Base-by-base conservation (phyloP, 768 basidiomycete species). In the Fomitopsis serialis region DNA sequence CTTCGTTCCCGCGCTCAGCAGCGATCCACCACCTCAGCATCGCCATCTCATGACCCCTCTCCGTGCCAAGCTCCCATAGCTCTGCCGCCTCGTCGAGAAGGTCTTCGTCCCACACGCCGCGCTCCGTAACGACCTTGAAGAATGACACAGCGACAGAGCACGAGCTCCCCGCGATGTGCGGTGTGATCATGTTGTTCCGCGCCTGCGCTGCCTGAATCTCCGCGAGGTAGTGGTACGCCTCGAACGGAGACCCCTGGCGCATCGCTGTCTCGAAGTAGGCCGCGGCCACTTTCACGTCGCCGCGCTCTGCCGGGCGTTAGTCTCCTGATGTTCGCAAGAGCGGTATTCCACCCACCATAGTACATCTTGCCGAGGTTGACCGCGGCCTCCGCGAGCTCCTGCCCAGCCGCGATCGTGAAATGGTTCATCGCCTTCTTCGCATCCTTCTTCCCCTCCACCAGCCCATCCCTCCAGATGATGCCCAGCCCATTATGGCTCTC, bases 21-120 rank as follows among this genome's bases (percentile, higher is more conserved):
- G 93, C 92, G 48, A 97, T 80, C 89, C 87, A 92, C 92, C 97
- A 99, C 45, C 88, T 85, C 29, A 98, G 71, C 72, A 98, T 84
- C 2, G 96, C 96, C 49, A 81, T 78, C 58, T 92, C 85, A 63
- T 84, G 85, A 29, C 88, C 89, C 42, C 81, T 74, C 37, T 87
- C 84, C 1, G 81, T 80, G 11, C 79, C 81, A 29, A 82, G 77
- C 66, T 76, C 75, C 91, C 91, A 93, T 5, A 78, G 76, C 49
- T 74, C 72, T 60, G 92, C 88, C 4, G 92, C 95, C 40, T 96
- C 91, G 34, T 80, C 77, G 24, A 97, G 64, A 47, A 91, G 76
- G 61, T 93, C 84, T 47, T 91, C 87, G 29, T 81, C 86, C 82
- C 89, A 87, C n/a, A 84, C 78, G 5, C 97, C 97, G 22, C 92